Conservation (phyloP, 1,284 basidiomycete species). For the Cutaneotrichosporon dermatis region DNA sequence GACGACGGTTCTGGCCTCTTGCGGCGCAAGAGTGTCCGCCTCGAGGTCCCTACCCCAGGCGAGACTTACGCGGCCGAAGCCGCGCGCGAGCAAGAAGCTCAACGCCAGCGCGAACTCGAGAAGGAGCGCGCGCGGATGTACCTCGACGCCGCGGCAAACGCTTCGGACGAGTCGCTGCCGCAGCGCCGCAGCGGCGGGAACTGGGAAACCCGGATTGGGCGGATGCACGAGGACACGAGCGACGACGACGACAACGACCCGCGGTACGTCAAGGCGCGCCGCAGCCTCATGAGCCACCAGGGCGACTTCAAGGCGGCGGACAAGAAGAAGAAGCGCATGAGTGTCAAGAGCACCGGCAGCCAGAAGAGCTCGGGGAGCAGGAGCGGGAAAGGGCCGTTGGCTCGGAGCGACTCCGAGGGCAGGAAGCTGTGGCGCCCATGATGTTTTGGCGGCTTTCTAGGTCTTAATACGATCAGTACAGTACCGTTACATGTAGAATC, state of each 20-base stretch:
- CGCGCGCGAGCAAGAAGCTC: slow-evolving; percentile 4
- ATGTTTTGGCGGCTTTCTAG: too few species aligned
- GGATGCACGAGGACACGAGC: slow-evolving; percentile 39
- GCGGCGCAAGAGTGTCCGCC: slow-evolving; percentile 44
- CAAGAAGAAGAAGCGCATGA: slow-evolving; percentile 7
- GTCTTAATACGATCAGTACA: too few species aligned
- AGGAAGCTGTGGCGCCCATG: too few species aligned
- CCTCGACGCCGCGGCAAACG: slow-evolving; percentile 6
- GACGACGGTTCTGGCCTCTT: slow-evolving; percentile 10
- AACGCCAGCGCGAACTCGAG: neutral
- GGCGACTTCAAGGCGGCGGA: neutral
- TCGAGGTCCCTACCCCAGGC: slow-evolving; percentile 25
- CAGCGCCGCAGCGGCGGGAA: slow-evolving; percentile 1
- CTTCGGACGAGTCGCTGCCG: slow-evolving; percentile 8
- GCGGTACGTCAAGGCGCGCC: slow-evolving; percentile 33
- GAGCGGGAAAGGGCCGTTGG: neutral
- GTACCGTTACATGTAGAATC: too few species aligned
- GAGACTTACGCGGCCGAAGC: slow-evolving; percentile 1
- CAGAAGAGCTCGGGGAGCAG: neutral
- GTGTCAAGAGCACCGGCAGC: slow-evolving; percentile 16
- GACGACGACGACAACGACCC: slow-evolving; percentile 40
- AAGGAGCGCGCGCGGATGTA: slow-evolving; percentile 3
- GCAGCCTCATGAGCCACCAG: slow-evolving; percentile 8
- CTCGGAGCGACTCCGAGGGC: too few species aligned
- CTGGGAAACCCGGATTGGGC: slow-evolving; percentile 44